Percentiles rank a stretch among this genome's conserved stretches.
Conservation (phyloP, 1,139 yeast species). For the Lodderomyces theae region DNA sequence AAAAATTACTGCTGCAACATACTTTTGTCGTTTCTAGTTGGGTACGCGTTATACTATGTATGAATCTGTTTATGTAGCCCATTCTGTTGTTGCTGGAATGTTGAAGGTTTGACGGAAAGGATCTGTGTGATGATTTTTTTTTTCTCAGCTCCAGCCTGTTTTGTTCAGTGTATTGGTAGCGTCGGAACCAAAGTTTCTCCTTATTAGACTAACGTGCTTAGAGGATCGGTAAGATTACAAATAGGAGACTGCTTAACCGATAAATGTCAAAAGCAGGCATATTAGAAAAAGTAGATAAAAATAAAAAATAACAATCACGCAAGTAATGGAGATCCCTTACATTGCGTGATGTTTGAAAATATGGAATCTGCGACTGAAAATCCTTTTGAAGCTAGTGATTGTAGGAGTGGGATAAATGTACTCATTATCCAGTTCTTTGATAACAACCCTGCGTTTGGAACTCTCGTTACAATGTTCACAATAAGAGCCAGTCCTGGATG, state of each 20-base stretch:
- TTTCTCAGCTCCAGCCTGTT: background rate
- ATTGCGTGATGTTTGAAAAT: constrained; percentile 1
- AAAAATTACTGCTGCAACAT: constrained; percentile 23
- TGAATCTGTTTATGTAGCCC: constrained; percentile 20
- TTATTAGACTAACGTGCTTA: no score
- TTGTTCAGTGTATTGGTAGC: background rate
- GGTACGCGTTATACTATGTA: constrained; percentile 48
- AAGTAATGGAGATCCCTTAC: no score
- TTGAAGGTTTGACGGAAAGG: background rate
- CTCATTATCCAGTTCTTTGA: constrained; percentile 9
- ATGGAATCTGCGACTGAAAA: constrained; percentile 1
- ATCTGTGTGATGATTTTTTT: background rate
- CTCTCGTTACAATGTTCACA: background rate
- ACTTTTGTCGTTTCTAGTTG: constrained; percentile 70
- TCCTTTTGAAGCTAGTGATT: constrained; percentile 2
- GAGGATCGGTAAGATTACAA: no score
- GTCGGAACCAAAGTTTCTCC: no score
- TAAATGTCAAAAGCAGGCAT: no score
- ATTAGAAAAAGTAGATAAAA: no score
- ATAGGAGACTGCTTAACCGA: no score
- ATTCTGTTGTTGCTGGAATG: background rate
- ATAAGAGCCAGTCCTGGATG: background rate
- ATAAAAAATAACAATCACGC: no score
- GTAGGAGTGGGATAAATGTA: constrained; percentile 5
- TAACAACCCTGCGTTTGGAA: constrained; percentile 12